Conservation (phyloP, 75 land plant species). For the Pinus albicaulis region DNA sequence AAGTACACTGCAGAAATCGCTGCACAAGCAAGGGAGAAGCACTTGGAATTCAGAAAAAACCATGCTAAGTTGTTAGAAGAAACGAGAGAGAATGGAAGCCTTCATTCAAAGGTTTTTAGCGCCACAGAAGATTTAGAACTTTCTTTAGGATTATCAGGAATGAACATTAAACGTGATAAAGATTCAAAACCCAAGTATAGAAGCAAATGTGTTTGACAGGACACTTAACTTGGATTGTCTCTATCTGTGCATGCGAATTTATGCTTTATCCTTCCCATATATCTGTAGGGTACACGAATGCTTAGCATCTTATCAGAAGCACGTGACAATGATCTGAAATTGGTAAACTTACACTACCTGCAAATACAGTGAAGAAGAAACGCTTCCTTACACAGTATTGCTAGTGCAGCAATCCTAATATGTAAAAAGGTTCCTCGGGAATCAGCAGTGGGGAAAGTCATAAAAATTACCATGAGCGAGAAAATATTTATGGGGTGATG, state of each 20-base stretch:
- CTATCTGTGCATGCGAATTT: not conserved
- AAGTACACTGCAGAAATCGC: slow-evolving; percentile 71
- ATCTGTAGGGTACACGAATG: not conserved
- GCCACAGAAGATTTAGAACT: slow-evolving; percentile 24
- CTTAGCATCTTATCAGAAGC: not conserved
- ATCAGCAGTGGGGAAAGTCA: not conserved
- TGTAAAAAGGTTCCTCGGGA: not conserved
- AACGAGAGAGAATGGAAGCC: slow-evolving; percentile 45
- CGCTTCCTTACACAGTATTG: not conserved
- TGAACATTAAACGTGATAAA: slow-evolving; percentile 30
- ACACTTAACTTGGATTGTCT: not conserved
- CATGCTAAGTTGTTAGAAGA: slow-evolving; percentile 89
- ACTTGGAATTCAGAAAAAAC: slow-evolving; percentile 78
- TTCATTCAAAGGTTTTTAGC: slow-evolving; percentile 74
- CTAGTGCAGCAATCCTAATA: not conserved
- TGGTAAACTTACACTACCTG: not conserved
- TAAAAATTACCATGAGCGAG: not conserved
- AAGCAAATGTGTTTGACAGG: slow-evolving; percentile 73
- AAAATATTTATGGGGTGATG: not conserved
- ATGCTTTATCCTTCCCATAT: not conserved
- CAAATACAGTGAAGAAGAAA: not conserved
- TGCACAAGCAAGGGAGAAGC: slow-evolving; percentile 52
- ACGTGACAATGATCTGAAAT: not conserved
- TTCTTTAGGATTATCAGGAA: slow-evolving; percentile 17
- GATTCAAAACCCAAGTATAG: slow-evolving; percentile 85